These are phyloP conservation scores for Blastocystis sp. DNA, from an alignment of 352 stramenopile genomes.

Conservation along the genomic window DNA sequence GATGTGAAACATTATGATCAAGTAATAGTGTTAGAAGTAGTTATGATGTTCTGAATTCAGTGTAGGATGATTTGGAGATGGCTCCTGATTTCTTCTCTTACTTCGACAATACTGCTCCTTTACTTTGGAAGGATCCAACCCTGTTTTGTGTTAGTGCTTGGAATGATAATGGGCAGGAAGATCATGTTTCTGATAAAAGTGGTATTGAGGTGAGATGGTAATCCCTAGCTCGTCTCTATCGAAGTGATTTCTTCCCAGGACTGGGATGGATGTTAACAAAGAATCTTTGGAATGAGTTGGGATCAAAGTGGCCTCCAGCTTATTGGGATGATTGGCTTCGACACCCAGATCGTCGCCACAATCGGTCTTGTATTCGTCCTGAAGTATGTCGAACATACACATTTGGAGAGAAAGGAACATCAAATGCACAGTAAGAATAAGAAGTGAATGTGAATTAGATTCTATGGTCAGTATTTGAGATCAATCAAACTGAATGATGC, in stretches of 20 bases:
- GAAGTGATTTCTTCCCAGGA: conserved; percentile 79
- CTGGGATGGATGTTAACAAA: conserved; percentile 79
- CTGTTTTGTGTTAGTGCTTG: conserved; percentile 60
- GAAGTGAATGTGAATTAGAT: conserved; percentile 5
- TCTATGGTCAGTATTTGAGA: conserved; percentile 67
- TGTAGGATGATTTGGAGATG: conserved; percentile 78
- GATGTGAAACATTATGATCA: neutral
- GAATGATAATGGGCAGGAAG: conserved; percentile 64
- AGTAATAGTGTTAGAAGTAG: conserved; percentile 55
- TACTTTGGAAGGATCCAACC: conserved; percentile 71
- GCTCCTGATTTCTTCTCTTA: conserved; percentile 77
- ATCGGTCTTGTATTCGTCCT: conserved; percentile 70
- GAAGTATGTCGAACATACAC: conserved; percentile 75
- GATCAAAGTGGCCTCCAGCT: conserved; percentile 68
- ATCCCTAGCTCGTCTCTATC: conserved; percentile 24
- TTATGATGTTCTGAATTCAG: conserved; percentile 3
- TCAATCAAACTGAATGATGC: conserved; percentile 70
- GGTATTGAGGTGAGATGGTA: neutral
- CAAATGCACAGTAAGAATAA: conserved; percentile 64
- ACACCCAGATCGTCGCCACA: conserved; percentile 69
- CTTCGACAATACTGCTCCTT: conserved; percentile 70
- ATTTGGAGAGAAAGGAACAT: conserved; percentile 72
- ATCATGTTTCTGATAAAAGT: conserved; percentile 56
- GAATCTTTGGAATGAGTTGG: conserved; percentile 69
- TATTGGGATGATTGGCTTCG: conserved; percentile 83